A percentile compares a stretch with the other conserved stretches of the same genome.
Conservation (phyloP, 441 rosid species). For the Gossypium aridum region DNA sequence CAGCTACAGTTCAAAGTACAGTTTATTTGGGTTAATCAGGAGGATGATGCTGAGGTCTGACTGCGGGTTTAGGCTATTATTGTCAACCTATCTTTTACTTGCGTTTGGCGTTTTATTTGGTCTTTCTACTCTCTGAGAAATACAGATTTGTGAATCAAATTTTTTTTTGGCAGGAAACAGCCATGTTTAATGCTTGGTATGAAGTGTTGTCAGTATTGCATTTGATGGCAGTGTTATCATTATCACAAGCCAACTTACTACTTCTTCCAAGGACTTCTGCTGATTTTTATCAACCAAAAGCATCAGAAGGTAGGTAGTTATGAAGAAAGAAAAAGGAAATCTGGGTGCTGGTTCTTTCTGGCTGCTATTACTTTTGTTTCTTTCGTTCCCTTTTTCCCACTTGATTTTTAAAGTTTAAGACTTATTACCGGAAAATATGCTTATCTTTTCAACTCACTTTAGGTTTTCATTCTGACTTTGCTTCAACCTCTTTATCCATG, state of each 20-base stretch:
- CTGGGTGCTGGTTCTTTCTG: background rate
- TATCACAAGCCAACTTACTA: constrained; percentile 84
- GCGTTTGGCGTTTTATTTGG: background rate
- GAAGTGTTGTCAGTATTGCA: constrained; percentile 94
- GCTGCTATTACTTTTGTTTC: background rate
- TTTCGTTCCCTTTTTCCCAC: background rate
- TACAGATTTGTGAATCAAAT: constrained; percentile 6
- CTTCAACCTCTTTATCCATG: background rate
- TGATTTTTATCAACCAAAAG: constrained; percentile 76
- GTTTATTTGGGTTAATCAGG: constrained; percentile 91
- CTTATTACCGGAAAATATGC: background rate
- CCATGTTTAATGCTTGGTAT: constrained; percentile 80
- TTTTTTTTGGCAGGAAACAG: constrained; percentile 69
- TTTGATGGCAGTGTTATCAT: constrained; percentile 82
- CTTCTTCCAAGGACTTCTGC: constrained; percentile 81
- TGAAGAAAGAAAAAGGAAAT: background rate
- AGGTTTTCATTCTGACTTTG: background rate
- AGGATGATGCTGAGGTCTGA: constrained; percentile 82
- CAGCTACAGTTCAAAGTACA: constrained; percentile 67
- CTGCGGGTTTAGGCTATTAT: constrained; percentile 11
- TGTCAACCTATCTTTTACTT: background rate
- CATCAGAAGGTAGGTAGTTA: constrained; percentile 67
- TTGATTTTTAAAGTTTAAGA: background rate
- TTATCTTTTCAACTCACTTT: background rate
- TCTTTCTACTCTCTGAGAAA: background rate